Conservation (phyloP, 75 land plant genomes). For the Ceratopteris richardii region DNA sequence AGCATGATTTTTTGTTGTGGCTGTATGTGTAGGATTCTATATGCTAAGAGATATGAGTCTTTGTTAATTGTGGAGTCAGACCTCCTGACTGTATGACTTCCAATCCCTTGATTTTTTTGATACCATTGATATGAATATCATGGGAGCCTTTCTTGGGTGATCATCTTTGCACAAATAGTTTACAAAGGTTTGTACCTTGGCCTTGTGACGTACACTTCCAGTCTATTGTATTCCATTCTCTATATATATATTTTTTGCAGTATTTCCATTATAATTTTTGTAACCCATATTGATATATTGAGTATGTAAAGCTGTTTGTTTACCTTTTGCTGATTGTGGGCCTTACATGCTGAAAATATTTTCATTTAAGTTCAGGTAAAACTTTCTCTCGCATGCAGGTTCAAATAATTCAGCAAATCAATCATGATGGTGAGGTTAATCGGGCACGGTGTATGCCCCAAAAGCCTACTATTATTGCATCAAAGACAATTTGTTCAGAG, state of each 20-base stretch:
- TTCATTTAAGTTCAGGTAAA: no score
- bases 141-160: not conserved
- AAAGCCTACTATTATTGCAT: constrained; percentile 55
- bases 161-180: not conserved
- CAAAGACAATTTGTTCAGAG: constrained; percentile 72
- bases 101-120: not conserved
- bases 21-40: no score
- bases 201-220: not conserved
- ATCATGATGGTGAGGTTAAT: constrained; percentile 86
- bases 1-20: no score
- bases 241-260: not conserved
- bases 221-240: not conserved
- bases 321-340: not conserved
- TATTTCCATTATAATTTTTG: not conserved
- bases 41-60: no score
- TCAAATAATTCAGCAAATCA: constrained; percentile 34
- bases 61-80: no score
- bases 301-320: not conserved
- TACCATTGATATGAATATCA: not conserved
- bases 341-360: not conserved
- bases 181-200: not conserved
- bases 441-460: constrained; percentile 89
- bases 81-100: not conserved
- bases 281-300: not conserved
- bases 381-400: constrained; percentile 28